Evolutionary conservation across 805 yeast genomes (phyloP), one percentile per base, ranked within the genome.

Genomic region (Suhomyces sp.): DNA sequence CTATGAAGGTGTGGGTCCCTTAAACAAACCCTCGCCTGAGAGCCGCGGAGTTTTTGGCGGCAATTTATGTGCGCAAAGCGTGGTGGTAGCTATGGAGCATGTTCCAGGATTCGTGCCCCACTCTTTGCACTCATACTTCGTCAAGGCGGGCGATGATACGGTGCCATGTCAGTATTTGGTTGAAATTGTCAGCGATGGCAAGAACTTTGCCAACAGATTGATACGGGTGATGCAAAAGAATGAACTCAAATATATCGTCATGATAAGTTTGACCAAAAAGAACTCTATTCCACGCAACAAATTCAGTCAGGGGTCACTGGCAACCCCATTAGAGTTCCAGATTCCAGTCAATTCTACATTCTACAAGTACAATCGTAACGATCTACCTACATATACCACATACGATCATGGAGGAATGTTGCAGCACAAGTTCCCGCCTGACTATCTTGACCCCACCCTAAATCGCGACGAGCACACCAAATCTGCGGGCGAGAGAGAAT

Each of bases 21-120:
- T 64, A 22, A 50, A 48, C n/a, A 63, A 63, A 50, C 64, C 66
- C 1, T 57, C 60, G 6, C 53, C 59, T 6, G 48, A 44, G 19
- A 55, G 65, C 12, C 59, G 71, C 35, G 77, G 76, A n/a, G 72
- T 69, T n/a, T 74, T 63, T 50, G 78, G 77, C 1, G 78, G 78
- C 1, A 73, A 70, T 44, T 53, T 73, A 15, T 61, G 71, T 37
- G 65, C 70, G 2, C 76, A 72, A 53, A 65, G 72, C 1, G 49
- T 70, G 9, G 57, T 69, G 27, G 78, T 69, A 12, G 75, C 74
- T 3, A 67, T 73, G 64, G 67, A 66, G 47, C 46, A 49, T 29
- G 40, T 48, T 49, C 51, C 53, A 4, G 71, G 65, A 3, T 74
- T 67, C 55, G 64, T 64, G n/a, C 79, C 79, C 2, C 75, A 73